Base-by-base conservation (phyloP, 768 basidiomycete species). In the Suillus weaverae region DNA sequence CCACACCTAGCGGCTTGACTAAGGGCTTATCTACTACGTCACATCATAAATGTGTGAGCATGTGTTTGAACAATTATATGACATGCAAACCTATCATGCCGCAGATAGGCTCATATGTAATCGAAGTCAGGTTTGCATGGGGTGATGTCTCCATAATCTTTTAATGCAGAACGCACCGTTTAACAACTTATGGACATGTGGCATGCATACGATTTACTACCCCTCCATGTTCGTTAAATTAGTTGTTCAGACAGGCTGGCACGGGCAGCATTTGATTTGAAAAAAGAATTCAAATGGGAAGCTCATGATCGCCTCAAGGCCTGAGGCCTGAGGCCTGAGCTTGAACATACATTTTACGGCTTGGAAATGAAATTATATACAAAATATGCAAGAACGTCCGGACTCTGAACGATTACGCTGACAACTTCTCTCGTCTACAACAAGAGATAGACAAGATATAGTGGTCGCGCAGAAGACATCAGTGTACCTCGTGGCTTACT, bases 381-480 rank as follows among this genome's bases (percentile, higher is more conserved):
- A 62, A 46, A 26, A 33, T 11, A 32, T 26, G 53, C 46, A 39
- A 54, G 20, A 48, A 64, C 35, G 39, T 60, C 26, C 56, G 62
- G 50, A 43, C 59, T 32, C 62, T 64, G 61, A 63, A 72, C 60
- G 44, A 41, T 63, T 32, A 61, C 39, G 56, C 30, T n/a, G 50
- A 36, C 9, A 48, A 44, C 62, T 64, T 64, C 61, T 65, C 60
- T 55, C 32, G 44, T 62, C 67, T 66, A 44, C 65, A 22, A 63
- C 43, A 60, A 60, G 53, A 64, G 64, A 61, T 41, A 62, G 43
- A 64, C 43, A 60, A 62, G 53, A 63, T 66, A 63, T 38, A 62
- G 43, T 35, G 14, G 41, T 48, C 35, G 41, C 61, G 64, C 64
- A 41, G 54, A 66, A 39, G 62, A 63, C 35, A 43, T 59, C 60